These are phyloP conservation scores for Leishmania tarentolae DNA, from an alignment of 208 protist species.

Conservation along the genomic window DNA sequence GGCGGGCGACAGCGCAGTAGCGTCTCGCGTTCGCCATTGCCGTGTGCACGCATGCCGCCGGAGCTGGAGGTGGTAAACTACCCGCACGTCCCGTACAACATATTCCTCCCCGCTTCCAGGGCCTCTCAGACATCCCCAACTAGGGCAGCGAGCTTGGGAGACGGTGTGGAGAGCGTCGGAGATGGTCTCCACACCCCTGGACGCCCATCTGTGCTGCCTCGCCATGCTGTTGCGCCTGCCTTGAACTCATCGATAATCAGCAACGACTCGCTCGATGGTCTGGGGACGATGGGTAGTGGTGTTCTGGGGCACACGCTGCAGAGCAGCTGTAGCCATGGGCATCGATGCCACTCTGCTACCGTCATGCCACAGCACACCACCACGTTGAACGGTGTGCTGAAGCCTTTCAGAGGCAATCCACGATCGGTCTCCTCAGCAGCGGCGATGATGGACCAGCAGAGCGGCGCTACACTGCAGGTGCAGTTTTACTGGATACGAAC, in stretches of 20 bases:
- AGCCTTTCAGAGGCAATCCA: slow-evolving; percentile 2
- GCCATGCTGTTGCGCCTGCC: background rate
- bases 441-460: slow-evolving; percentile 15
- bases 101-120: slow-evolving; percentile 28
- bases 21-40: slow-evolving; percentile 10
- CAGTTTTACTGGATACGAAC: slow-evolving; percentile 35
- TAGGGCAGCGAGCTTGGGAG: background rate
- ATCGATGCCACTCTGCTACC: background rate
- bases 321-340: slow-evolving; percentile 27
- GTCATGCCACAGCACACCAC: background rate
- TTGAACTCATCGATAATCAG: slow-evolving; percentile 13
- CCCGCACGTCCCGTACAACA: slow-evolving; percentile 51
- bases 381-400: background rate
- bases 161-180: background rate
- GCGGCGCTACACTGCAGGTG: slow-evolving; percentile 30
- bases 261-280: slow-evolving; percentile 23
- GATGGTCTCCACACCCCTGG: background rate
- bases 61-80: slow-evolving; percentile 44
- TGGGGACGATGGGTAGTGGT: slow-evolving; percentile 7
- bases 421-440: background rate
- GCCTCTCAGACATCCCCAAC: background rate
- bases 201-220: background rate
- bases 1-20: slow-evolving; percentile 7
- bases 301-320: slow-evolving; percentile 32
- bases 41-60: background rate